These are phyloP conservation scores for Endoconidiophora laricicola DNA, from an alignment of 2,329 filamentous ascomycete genomes.

Conservation along the genomic window DNA sequence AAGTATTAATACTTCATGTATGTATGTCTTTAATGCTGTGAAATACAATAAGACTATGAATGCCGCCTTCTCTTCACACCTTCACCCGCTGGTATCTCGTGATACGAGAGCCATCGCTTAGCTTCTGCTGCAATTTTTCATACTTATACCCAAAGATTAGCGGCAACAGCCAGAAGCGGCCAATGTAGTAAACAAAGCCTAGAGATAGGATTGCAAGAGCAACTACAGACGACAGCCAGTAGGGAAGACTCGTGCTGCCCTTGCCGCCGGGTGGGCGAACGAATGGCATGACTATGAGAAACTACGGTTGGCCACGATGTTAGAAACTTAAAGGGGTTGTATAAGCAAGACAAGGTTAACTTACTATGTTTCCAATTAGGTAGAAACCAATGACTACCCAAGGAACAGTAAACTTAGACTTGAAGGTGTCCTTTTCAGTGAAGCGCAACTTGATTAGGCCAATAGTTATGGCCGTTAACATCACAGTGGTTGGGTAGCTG, in stretches of 20 bases:
- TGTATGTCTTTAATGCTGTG: no score
- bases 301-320: slow-evolving; percentile 15
- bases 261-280: slow-evolving; percentile 33
- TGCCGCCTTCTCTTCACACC: background rate
- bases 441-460: slow-evolving; percentile 37
- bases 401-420: slow-evolving; percentile 34
- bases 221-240: slow-evolving; percentile 39
- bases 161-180: slow-evolving; percentile 34
- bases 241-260: slow-evolving; percentile 34
- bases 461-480: slow-evolving; percentile 32
- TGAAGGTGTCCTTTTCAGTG: slow-evolving; percentile 33
- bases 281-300: slow-evolving; percentile 36
- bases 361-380: slow-evolving; percentile 28
- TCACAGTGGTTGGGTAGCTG: slow-evolving; percentile 37
- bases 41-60: no score
- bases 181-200: slow-evolving; percentile 33
- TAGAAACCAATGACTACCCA: slow-evolving; percentile 32
- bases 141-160: slow-evolving; percentile 32
- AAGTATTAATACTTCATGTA: no score
- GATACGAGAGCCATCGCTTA: background rate
- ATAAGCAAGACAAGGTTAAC: background rate
- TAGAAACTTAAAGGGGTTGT: background rate
- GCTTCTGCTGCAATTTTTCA: background rate
- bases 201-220: slow-evolving; percentile 33
- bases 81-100: slow-evolving; percentile 1